A percentile compares a stretch with the other conserved stretches of the same genome.
phyloP scores from a whole-genome alignment of 1,284 basidiomycete species.

The Pseudozyma tsukubaensis region DNA sequence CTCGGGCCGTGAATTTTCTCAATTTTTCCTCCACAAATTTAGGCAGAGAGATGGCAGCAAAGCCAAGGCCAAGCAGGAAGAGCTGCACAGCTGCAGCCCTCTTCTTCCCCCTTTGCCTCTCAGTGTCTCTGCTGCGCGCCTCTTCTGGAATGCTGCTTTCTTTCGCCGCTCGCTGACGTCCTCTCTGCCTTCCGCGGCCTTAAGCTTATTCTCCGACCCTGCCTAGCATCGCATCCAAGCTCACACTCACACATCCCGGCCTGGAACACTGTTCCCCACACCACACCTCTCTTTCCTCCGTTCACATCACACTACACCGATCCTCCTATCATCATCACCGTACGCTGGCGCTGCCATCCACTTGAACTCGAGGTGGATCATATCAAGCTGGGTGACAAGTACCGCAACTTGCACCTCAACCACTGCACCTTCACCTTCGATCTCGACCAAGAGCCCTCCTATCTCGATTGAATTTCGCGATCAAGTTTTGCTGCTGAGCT shows the following conservation, averaged over 20 bases:
- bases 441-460: too few relatives aligned
- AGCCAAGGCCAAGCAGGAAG: neutral
- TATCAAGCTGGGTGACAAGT: too few relatives aligned
- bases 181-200: constrained; percentile 4
- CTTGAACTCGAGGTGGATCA: too few relatives aligned
- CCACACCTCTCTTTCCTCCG: neutral
- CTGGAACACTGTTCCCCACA: constrained; percentile 2
- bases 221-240: neutral
- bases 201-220: constrained; percentile 11
- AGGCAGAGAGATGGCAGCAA: neutral
- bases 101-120: neutral
- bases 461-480: too few relatives aligned
- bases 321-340: too few relatives aligned
- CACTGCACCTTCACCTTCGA: too few relatives aligned
- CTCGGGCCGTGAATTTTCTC: neutral
- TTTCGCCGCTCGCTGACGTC: constrained; percentile 1
- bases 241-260: neutral
- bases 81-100: neutral
- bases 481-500: too few relatives aligned
- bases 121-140: neutral
- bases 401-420: too few relatives aligned
- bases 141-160: constrained; percentile 1
- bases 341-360: too few relatives aligned
- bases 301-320: too few relatives aligned
- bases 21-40: neutral